Conservation (phyloP, 352 stramenopile species). For the Achlya hypogyna region DNA sequence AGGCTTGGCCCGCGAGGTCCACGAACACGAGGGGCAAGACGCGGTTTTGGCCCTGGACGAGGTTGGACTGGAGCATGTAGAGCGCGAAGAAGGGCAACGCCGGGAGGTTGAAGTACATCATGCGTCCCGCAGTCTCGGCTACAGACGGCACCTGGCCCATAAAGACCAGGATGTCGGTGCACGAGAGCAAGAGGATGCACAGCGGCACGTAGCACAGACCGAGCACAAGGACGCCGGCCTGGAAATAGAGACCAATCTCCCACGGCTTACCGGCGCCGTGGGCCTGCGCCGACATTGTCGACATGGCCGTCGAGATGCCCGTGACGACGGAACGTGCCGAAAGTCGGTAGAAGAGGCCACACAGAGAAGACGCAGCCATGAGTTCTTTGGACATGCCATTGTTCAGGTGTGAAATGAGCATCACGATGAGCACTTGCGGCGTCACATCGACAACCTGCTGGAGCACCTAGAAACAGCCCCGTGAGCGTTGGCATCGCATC, state of each 20-base stretch:
- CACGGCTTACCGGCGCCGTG: not conserved
- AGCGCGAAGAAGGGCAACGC: not conserved
- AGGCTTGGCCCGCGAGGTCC: not conserved
- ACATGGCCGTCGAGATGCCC: not conserved
- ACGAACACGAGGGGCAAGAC: not conserved
- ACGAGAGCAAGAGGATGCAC: not conserved
- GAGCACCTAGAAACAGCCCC: not conserved
- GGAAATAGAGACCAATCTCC: not conserved
- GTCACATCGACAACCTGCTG: not conserved
- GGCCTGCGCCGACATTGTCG: not conserved
- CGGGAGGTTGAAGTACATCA: not conserved
- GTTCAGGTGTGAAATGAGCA: not conserved
- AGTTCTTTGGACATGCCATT: not conserved
- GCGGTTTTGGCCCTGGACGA: not conserved
- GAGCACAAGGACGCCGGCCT: not conserved
- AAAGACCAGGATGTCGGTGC: not conserved
- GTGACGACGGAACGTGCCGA: not conserved
- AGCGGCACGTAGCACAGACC: not conserved
- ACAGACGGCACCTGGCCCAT: not conserved
- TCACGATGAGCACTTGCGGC: not conserved
- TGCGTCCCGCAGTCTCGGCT: not conserved
- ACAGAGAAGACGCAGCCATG: not conserved
- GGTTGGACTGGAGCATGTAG: not conserved
- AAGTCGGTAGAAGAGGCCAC: not conserved
- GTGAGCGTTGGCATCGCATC: not conserved